phyloP scores from a whole-genome alignment of 2,329 filamentous ascomycete genomes.

The Colletotrichum sp. region DNA sequence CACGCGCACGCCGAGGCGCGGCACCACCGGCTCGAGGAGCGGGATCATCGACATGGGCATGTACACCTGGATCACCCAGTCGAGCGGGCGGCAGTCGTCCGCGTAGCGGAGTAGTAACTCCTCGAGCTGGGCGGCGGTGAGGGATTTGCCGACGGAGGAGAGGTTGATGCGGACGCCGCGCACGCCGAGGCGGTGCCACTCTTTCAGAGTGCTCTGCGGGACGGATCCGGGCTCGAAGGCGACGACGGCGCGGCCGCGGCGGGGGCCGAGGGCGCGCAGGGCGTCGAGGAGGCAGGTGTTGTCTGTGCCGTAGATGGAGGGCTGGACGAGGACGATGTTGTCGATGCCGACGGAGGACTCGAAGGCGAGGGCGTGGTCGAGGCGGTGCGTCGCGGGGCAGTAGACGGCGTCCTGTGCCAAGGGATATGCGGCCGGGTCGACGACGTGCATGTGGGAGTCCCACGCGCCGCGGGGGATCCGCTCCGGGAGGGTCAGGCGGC shows the following conservation, averaged over 20 bases:
- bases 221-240: constrained; percentile 53
- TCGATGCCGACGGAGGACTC: constrained; percentile 54
- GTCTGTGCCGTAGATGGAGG: constrained; percentile 66
- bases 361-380: constrained; percentile 56
- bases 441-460: constrained; percentile 70
- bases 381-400: constrained; percentile 50
- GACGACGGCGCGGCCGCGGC: constrained; percentile 59
- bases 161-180: constrained; percentile 66
- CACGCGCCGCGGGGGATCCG: constrained; percentile 52
- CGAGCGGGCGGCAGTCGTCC: constrained; percentile 50
- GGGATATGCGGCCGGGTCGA: constrained; percentile 57
- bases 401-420: constrained; percentile 55
- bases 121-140: constrained; percentile 45
- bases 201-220: constrained; percentile 37
- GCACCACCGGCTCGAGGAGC: constrained; percentile 52
- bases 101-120: constrained; percentile 51
- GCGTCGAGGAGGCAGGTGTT: constrained; percentile 64
- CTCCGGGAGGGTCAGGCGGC: constrained; percentile 13
- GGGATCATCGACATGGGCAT: constrained; percentile 55
- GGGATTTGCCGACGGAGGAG: constrained; percentile 52
- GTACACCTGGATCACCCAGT: constrained; percentile 66
- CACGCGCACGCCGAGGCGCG: constrained; percentile 53
- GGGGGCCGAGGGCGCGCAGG: constrained; percentile 51
- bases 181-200: constrained; percentile 63
- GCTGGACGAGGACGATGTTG: constrained; percentile 65